Evolutionary conservation across 2,329 filamentous ascomycete species (phyloP).

Genomic region (Alternaria sp.): DNA sequence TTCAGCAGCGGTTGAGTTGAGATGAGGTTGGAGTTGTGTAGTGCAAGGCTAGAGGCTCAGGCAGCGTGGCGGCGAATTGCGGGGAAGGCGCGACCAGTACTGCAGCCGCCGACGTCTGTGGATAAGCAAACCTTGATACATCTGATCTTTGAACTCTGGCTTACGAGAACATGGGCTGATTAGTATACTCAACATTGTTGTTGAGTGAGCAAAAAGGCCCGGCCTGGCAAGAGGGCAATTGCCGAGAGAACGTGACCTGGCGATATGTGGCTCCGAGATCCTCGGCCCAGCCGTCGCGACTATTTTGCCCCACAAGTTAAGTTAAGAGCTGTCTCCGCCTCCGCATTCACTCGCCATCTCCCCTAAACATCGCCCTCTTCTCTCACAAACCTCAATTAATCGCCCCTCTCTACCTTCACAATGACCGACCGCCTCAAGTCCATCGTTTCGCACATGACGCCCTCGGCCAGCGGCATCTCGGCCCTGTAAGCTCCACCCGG

Average conservation of each 20-base stretch:
- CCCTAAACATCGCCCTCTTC: neutral
- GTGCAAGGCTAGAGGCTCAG: neutral
- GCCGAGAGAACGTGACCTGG: slow-evolving; percentile 14
- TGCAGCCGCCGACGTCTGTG: neutral
- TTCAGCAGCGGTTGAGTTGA: neutral
- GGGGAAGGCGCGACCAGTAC: slow-evolving; percentile 1
- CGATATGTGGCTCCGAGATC: slow-evolving; percentile 13
- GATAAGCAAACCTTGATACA: neutral
- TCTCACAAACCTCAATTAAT: neutral
- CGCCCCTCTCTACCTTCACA: slow-evolving; percentile 8
- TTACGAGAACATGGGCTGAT: neutral
- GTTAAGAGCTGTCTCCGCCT: slow-evolving; percentile 23
- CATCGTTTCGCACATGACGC: slow-evolving; percentile 84
- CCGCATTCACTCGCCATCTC: slow-evolving; percentile 14
- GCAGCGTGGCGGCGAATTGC: neutral
- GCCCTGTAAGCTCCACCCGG: slow-evolving; percentile 69
- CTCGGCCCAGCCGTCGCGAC: slow-evolving; percentile 13
- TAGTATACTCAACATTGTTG: neutral
- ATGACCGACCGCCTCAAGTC: slow-evolving; percentile 80
- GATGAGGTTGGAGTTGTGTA: neutral
- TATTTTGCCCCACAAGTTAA: slow-evolving; percentile 16
- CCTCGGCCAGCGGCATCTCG: slow-evolving; percentile 72
- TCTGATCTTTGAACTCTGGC: neutral
- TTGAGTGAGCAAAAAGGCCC: neutral
- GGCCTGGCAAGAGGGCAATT: neutral